Evolutionary conservation across 305 asterid species (phyloP), one percentile per base, ranked within the genome.

Genomic region (Solanum chacoense): DNA sequence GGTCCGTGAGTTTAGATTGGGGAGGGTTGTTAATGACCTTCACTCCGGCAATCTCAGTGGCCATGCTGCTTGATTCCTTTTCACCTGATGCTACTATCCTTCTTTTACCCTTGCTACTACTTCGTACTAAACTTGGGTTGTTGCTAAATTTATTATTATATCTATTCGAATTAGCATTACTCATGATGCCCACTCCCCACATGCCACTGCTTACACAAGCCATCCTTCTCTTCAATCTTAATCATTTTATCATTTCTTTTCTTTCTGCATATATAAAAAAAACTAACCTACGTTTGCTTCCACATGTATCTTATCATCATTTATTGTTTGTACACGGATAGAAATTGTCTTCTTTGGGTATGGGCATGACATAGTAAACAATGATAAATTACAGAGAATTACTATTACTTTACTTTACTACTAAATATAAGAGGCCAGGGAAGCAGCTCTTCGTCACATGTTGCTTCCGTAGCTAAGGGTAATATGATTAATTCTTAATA

Each of bases 21-120:
- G 97, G 91, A 85, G 98, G 97, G 85, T 92, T 93, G 11, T 86
- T 94, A 67, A 93, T 87, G 88, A 96, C 91, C 90, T 94, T 92
- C 87, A 96, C 90, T 59, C 98, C 96, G 65, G 89, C 91, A 90
- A 93, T 93, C 93, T 94, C 97, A 35, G 90, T 92, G 35, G 85
- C 35, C 38, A 74, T 76, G 89, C 71, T 89, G 38, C 93, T 24
- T 26, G 81, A 34, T 20, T 20, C 45, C 45, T 20, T 75, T 18
- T 73, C 38, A 16, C n/a, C 22, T 73, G 38, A 34, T 73, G 37
- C 78, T 16, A 9, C n/a, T 73, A 73, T 73, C 18, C 38, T 73
- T 14, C 11, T 14, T 31, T 29, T 16, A 14, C 37, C 78, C 78
- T 29, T 73, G 11, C 22, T 73, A 12, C 55, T 42, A 31, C 24